A percentile compares a stretch with the other conserved stretches of the same genome.
Evolutionary conservation across 2,329 filamentous ascomycete species (phyloP).

Genomic region (Lachnellula suecica): DNA sequence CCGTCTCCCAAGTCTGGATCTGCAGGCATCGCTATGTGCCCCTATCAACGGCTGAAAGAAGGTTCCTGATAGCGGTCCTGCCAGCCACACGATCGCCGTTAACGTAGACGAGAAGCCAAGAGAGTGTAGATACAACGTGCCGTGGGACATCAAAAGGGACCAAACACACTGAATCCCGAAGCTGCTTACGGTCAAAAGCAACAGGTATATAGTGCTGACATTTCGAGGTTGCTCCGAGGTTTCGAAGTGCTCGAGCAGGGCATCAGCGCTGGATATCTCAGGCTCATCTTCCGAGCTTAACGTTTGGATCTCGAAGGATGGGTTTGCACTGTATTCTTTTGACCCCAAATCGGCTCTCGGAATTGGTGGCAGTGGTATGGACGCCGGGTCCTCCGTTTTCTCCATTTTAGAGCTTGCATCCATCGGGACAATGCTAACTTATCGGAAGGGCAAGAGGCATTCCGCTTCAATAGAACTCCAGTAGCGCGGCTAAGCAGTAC

Average conservation of each 20-base stretch:
- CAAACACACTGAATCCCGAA: neutral
- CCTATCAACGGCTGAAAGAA: constrained; percentile 55
- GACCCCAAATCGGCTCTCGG: too few relatives aligned
- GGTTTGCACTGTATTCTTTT: too few relatives aligned
- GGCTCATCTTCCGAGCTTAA: too few relatives aligned
- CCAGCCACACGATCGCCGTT: constrained; percentile 47
- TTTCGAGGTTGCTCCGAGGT: neutral
- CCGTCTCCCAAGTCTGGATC: constrained; percentile 46
- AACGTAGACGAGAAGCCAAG: neutral
- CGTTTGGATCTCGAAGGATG: too few relatives aligned
- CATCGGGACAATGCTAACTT: too few relatives aligned
- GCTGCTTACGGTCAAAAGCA: neutral
- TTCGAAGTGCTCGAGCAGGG: neutral
- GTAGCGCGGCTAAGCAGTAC: too few relatives aligned
- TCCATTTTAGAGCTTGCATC: too few relatives aligned
- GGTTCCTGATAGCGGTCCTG: constrained; percentile 50
- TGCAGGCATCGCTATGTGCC: constrained; percentile 49
- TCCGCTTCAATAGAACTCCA: too few relatives aligned
- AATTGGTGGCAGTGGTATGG: too few relatives aligned
- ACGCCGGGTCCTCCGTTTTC: too few relatives aligned
- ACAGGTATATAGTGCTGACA: neutral
- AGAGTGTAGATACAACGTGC: neutral
- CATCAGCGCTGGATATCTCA: neutral
- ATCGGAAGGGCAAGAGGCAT: too few relatives aligned
- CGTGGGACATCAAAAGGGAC: neutral